These are phyloP conservation scores for Mortierella sp. DNA, from an alignment of 371 early-diverging fungal genomes.

Conservation along the genomic window DNA sequence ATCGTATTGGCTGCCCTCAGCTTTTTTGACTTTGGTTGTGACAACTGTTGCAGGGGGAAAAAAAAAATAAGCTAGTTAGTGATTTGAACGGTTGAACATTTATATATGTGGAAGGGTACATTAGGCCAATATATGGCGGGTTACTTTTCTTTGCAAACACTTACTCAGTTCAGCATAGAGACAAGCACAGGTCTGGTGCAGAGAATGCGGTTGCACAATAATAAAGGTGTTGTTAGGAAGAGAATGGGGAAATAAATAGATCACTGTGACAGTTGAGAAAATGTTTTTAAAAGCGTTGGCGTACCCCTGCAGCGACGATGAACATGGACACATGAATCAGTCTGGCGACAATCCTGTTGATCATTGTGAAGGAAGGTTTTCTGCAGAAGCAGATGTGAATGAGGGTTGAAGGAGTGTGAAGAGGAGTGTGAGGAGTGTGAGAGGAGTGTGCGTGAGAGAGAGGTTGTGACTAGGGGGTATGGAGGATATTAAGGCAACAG, in stretches of 20 bases:
- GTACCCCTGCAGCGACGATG: conserved; percentile 44
- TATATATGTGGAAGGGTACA: not conserved
- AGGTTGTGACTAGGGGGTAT: conserved; percentile 1
- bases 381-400: conserved; percentile 7
- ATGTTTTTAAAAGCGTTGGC: not conserved
- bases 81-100: too few species aligned
- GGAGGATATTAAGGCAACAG: too few species aligned
- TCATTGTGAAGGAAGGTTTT: conserved; percentile 12
- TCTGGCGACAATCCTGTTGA: conserved; percentile 31
- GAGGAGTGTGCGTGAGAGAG: too few species aligned
- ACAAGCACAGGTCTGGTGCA: conserved; percentile 31
- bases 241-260: not conserved
- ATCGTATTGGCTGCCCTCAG: conserved; percentile 11
- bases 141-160: not conserved
- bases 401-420: too few species aligned
- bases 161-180: conserved; percentile 34
- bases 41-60: conserved; percentile 8
- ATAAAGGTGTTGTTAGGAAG: not conserved
- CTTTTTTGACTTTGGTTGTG: conserved; percentile 23
- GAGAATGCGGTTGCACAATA: not conserved
- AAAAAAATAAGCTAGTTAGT: not conserved
- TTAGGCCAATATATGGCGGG: not conserved
- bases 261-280: not conserved
- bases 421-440: too few species aligned
- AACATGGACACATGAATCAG: conserved; percentile 38